Base-by-base conservation (phyloP, 2,329 filamentous ascomycete species). In the Apiospora sp. region DNA sequence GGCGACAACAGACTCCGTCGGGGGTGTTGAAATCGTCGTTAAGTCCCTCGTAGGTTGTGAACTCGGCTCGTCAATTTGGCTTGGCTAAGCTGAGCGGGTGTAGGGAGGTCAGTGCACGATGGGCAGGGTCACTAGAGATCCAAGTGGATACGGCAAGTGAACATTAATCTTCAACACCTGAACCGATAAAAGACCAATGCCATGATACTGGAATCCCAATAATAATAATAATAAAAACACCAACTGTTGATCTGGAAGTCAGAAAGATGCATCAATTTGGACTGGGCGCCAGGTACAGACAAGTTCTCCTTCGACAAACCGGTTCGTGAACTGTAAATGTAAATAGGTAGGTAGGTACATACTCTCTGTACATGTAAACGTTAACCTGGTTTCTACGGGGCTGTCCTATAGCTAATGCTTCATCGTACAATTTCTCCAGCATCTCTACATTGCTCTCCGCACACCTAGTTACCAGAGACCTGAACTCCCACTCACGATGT, bases 401-500 rank as follows among this genome's bases (percentile, higher is more conserved):
- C 49, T 27, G n/a, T 49, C n/a, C 19, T 22, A n/a, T 49, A 27
- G 27, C 34, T 64, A 41, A 64, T 64, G 34, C 58, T n/a, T 41
- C 22, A 41, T 41, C n/a, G 58, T n/a, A 41, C 34, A 61, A n/a
- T n/a, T 64, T 64, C 58, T 64, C 58, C 58, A 41, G 58, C 30
- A 14, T 64, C 34, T 64, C 41, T 43, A 22, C 69, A 54, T 70
- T 48, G 10, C 30, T 27, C 13, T 71, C 54, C 30, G 48, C 24
- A 44, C 58, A 24, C 27, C 16, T 49, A 13, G 24, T n/a, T 54
- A 30, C 72, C 75, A 41, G 16, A 13, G 14, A 64, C 34, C 30
- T 12, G 8, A 4, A 37, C 7, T 61, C 4, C 0, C 4, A 64
- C n/a, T 64, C 58, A 83, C 72, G 8, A 93, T 94, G 92, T 89